Percentiles rank a stretch among this genome's conserved stretches.
phyloP scores from a whole-genome alignment of 2,329 filamentous ascomycete species.

The Pseudocercospora pini-densiflorae region DNA sequence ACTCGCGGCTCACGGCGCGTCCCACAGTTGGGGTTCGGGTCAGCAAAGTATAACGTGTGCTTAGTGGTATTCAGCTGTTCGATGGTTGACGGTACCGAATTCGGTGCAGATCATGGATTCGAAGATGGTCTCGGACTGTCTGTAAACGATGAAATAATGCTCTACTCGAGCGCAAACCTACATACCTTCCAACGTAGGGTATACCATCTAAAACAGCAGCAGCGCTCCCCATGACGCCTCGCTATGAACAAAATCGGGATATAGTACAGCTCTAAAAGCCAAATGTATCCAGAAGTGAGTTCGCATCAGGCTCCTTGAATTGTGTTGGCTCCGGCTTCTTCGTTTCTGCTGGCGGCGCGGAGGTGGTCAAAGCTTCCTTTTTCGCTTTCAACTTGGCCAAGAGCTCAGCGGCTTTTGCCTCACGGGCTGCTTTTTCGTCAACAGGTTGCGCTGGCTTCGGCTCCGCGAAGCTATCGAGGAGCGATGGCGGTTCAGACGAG shows the following conservation, averaged over 20 bases:
- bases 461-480: conserved; percentile 31
- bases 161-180: neutral
- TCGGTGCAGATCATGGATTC: too few species aligned
- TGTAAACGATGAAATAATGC: neutral
- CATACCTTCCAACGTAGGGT: conserved; percentile 16
- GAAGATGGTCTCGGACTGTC: neutral
- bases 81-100: too few species aligned
- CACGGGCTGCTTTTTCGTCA: conserved; percentile 34
- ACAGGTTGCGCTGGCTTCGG: conserved; percentile 19
- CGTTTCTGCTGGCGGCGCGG: conserved; percentile 40
- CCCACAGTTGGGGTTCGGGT: too few species aligned
- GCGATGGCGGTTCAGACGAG: conserved; percentile 23
- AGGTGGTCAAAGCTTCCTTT: conserved; percentile 35
- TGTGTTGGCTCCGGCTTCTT: conserved; percentile 70
- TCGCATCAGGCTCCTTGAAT: conserved; percentile 92
- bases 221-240: neutral
- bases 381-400: conserved; percentile 49
- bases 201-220: neutral
- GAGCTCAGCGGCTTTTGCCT: conserved; percentile 38
- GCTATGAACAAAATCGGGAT: neutral
- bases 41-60: too few species aligned
- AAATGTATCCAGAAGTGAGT: conserved; percentile 88
- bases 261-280: conserved; percentile 65
- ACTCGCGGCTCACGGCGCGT: too few species aligned
- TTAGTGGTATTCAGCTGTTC: too few species aligned